These are phyloP conservation scores for Staphylotrichum tortipilum DNA, from an alignment of 495 filamentous ascomycete species.

Conservation along the genomic window DNA sequence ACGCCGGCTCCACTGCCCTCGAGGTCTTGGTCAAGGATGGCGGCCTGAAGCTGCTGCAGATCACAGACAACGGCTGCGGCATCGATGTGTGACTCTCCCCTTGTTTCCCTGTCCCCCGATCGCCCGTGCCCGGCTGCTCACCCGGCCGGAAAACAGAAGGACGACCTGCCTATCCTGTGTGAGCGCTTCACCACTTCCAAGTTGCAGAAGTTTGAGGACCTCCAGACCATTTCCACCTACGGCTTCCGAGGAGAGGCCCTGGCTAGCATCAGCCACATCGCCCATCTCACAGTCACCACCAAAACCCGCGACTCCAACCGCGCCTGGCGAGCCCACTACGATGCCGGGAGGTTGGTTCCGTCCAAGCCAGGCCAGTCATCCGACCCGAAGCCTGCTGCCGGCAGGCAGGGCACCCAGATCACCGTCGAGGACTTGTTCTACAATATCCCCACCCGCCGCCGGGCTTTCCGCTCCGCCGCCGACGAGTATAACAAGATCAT, in stretches of 20 bases:
- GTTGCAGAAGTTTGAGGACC: constrained; percentile 88
- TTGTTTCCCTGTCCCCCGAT: neutral
- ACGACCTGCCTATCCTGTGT: constrained; percentile 88
- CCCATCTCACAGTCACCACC: constrained; percentile 89
- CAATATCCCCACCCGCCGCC: constrained; percentile 80
- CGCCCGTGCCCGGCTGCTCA: constrained; percentile 14
- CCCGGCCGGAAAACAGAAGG: constrained; percentile 51
- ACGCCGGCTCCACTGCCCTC: constrained; percentile 85
- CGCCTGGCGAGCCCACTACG: constrained; percentile 82
- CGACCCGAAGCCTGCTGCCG: constrained; percentile 82
- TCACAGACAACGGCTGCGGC: constrained; percentile 95
- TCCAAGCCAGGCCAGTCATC: constrained; percentile 86
- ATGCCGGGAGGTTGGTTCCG: constrained; percentile 72
- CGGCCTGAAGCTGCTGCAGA: constrained; percentile 92
- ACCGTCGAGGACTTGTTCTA: constrained; percentile 97
- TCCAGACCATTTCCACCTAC: constrained; percentile 86
- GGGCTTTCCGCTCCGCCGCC: constrained; percentile 82
- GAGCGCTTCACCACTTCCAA: constrained; percentile 98
- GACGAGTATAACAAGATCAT: constrained; percentile 98
- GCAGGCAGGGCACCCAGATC: constrained; percentile 92
- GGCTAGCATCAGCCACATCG: constrained; percentile 97
- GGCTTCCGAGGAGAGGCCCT: constrained; percentile 96
- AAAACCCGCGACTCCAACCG: constrained; percentile 83
- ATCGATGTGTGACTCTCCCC: constrained; percentile 63
- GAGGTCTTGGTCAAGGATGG: constrained; percentile 94